A percentile compares a stretch with the other conserved stretches of the same genome.
These are phyloP conservation scores for Penicillium sp. DNA, from an alignment of 2,329 filamentous ascomycete genomes.

Conservation along the genomic window DNA sequence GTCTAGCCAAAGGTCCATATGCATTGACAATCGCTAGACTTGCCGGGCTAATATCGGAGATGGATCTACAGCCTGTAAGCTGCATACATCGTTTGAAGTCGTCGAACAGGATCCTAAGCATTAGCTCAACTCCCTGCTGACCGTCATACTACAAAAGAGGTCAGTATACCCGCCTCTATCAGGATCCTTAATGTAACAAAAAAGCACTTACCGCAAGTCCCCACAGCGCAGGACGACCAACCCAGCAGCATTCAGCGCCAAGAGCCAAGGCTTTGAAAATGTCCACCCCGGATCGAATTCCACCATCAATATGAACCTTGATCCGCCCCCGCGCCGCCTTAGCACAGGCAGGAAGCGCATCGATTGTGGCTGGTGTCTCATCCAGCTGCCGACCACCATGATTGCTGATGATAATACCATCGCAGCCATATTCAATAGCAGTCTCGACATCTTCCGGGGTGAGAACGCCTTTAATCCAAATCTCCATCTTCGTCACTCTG, in stretches of 20 bases:
- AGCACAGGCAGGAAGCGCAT: slow-evolving; percentile 32
- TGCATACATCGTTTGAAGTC: slow-evolving; percentile 35
- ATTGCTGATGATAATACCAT: slow-evolving; percentile 40
- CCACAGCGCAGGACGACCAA: slow-evolving; percentile 36
- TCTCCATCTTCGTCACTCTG: slow-evolving; percentile 49
- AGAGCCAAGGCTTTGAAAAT: slow-evolving; percentile 40
- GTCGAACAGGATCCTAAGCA: slow-evolving; percentile 31
- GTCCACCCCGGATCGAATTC: slow-evolving; percentile 34
- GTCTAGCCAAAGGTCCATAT: slow-evolving; percentile 10
- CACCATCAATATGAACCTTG: slow-evolving; percentile 34
- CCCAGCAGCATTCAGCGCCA: slow-evolving; percentile 34
- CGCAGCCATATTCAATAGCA: slow-evolving; percentile 36
- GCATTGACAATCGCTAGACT: slow-evolving; percentile 20
- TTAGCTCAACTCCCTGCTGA: slow-evolving; percentile 32
- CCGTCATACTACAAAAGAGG: slow-evolving; percentile 27
- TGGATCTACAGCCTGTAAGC: slow-evolving; percentile 26
- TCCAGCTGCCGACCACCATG: slow-evolving; percentile 42
- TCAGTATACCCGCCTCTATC: slow-evolving; percentile 6
- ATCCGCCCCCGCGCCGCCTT: slow-evolving; percentile 33
- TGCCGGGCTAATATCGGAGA: slow-evolving; percentile 25
- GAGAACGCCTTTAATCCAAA: slow-evolving; percentile 31
- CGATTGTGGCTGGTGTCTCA: slow-evolving; percentile 37
- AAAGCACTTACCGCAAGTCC: slow-evolving; percentile 32
- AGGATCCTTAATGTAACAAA: background rate
- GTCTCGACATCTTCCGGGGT: slow-evolving; percentile 37